Evolutionary conservation across 768 basidiomycete species (phyloP).

Genomic region (Boletus pseudopeckii): DNA sequence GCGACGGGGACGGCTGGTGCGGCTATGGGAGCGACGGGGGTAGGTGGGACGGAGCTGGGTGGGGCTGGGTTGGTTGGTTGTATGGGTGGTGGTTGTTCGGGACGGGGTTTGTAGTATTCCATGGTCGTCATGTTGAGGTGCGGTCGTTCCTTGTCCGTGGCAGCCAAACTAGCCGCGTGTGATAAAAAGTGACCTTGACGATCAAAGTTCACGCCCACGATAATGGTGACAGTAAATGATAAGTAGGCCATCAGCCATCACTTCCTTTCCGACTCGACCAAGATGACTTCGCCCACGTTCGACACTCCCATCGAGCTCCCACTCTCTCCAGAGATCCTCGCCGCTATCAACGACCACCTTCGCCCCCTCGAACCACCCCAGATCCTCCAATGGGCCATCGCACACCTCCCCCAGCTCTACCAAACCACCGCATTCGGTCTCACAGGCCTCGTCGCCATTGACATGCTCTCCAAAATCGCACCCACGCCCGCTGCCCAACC

Average conservation of each 20-base stretch:
- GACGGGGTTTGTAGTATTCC: conserved; percentile 30
- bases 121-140: conserved; percentile 1
- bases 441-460: conserved; percentile 89
- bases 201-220: too few species aligned
- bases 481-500: conserved; percentile 44
- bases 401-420: conserved; percentile 72
- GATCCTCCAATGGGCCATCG: conserved; percentile 82
- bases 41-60: conserved; percentile 19
- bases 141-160: too few species aligned
- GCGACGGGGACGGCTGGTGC: conserved; percentile 6
- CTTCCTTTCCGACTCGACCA: background rate
- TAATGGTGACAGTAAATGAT: too few species aligned
- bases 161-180: too few species aligned
- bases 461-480: conserved; percentile 89
- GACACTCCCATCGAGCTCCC: conserved; percentile 53
- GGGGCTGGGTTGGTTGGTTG: conserved; percentile 12
- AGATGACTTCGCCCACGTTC: conserved; percentile 7
- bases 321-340: conserved; percentile 54
- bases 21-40: conserved; percentile 13
- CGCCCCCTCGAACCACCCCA: conserved; percentile 70
- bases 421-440: conserved; percentile 98
- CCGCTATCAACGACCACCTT: conserved; percentile 72
- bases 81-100: conserved; percentile 17
- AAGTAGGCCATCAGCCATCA: background rate
- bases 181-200: too few species aligned